A percentile compares a stretch with the other conserved stretches of the same genome.
These are phyloP conservation scores for Aspergillus versicolor DNA, from an alignment of 2,329 filamentous ascomycete genomes.

Conservation along the genomic window DNA sequence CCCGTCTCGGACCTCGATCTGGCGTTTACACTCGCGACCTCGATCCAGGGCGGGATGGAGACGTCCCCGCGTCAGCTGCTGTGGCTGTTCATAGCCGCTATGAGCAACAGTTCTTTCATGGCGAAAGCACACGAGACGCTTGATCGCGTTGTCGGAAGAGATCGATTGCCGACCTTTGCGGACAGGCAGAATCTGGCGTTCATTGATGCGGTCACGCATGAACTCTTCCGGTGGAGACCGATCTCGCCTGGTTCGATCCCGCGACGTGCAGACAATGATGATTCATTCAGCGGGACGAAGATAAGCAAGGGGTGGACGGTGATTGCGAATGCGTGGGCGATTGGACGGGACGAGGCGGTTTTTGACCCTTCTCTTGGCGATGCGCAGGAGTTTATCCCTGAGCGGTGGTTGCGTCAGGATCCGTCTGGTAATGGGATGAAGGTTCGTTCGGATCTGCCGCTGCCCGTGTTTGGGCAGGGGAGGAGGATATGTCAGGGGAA, in stretches of 20 bases:
- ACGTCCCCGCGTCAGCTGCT: constrained; percentile 51
- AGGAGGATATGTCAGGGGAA: constrained; percentile 24
- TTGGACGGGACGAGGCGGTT: constrained; percentile 43
- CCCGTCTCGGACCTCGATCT: constrained; percentile 45
- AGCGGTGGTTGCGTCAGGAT: constrained; percentile 18
- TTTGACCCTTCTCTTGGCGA: constrained; percentile 26
- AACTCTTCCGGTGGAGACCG: constrained; percentile 41
- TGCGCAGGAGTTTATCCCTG: constrained; percentile 19
- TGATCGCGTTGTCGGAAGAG: constrained; percentile 32
- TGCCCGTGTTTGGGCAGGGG: constrained; percentile 24
- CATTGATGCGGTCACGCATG: constrained; percentile 36
- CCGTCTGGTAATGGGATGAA: background rate
- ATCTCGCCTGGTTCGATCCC: constrained; percentile 48
- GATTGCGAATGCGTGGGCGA: constrained; percentile 47
- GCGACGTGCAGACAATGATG: constrained; percentile 48
- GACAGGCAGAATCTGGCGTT: constrained; percentile 32
- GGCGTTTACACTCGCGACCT: constrained; percentile 47
- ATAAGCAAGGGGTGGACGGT: constrained; percentile 51
- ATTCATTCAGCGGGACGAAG: constrained; percentile 47
- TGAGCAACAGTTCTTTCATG: constrained; percentile 45
- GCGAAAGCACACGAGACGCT: constrained; percentile 37
- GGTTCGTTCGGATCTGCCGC: constrained; percentile 19
- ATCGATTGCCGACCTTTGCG: constrained; percentile 33
- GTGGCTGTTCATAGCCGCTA: constrained; percentile 49
- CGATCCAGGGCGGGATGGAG: constrained; percentile 52